phyloP scores from a whole-genome alignment of 2,329 filamentous ascomycete species.

The Beauveria australis region DNA sequence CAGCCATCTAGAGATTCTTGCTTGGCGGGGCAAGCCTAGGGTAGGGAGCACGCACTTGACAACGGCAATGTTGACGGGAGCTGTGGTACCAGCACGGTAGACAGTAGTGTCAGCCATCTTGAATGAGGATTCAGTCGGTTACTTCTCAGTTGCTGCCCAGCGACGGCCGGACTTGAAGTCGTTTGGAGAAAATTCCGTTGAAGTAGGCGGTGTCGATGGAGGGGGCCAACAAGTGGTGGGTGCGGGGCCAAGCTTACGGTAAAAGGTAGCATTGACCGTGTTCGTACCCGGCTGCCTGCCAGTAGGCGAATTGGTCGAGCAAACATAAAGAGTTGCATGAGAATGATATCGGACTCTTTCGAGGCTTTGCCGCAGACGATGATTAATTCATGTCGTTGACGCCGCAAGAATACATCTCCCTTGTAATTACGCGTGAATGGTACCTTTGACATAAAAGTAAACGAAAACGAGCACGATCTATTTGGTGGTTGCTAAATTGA shows the following conservation, averaged over 20 bases:
- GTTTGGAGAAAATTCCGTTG: neutral
- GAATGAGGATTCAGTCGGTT: neutral
- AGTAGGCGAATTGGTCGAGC: no score
- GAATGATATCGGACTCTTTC: no score
- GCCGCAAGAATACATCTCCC: no score
- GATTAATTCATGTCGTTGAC: no score
- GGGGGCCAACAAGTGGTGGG: neutral
- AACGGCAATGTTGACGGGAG: constrained; percentile 95
- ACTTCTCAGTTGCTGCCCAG: neutral
- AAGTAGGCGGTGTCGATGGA: constrained; percentile 9
- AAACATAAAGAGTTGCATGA: no score
- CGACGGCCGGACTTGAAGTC: neutral
- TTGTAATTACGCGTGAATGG: no score
- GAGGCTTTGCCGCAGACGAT: no score
- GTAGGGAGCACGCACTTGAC: constrained; percentile 60
- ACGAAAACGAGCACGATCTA: no score
- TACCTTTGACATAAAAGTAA: no score
- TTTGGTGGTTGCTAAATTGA: no score
- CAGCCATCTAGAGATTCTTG: neutral
- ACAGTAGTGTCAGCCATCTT: constrained; percentile 48
- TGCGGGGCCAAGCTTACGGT: constrained; percentile 3
- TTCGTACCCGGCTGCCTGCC: no score
- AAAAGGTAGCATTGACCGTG: no score
- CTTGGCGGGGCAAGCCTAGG: neutral
- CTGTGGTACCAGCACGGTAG: constrained; percentile 90